phyloP scores from a whole-genome alignment of 2,329 filamentous ascomycete genomes.

The Microcyclospora tardicrescens region DNA sequence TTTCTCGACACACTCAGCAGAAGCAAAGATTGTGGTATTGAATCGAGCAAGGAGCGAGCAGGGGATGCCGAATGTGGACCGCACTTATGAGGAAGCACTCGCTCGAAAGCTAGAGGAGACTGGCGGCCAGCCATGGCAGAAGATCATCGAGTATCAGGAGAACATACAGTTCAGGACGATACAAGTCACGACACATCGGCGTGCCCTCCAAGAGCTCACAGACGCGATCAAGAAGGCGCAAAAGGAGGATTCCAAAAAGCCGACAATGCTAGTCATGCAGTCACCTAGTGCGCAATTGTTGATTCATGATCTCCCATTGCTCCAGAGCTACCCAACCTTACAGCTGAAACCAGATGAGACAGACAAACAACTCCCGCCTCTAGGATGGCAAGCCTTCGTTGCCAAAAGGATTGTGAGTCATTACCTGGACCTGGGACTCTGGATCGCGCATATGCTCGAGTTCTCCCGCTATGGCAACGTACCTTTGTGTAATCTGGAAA shows the following conservation, averaged over 20 bases:
- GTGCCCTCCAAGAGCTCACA: slow-evolving; percentile 75
- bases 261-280: slow-evolving; percentile 77
- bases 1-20: slow-evolving; percentile 68
- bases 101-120: slow-evolving; percentile 52
- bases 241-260: slow-evolving; percentile 60
- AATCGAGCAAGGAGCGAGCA: slow-evolving; percentile 70
- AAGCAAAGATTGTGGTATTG: slow-evolving; percentile 79
- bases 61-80: slow-evolving; percentile 79
- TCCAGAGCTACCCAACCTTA: slow-evolving; percentile 75
- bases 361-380: slow-evolving; percentile 75
- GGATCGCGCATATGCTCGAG: slow-evolving; percentile 78
- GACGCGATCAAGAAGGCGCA: slow-evolving; percentile 83
- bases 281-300: slow-evolving; percentile 73
- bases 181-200: slow-evolving; percentile 78
- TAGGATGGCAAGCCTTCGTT: slow-evolving; percentile 87
- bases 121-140: slow-evolving; percentile 59
- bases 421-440: slow-evolving; percentile 84
- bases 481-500: slow-evolving; percentile 87
- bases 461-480: slow-evolving; percentile 87
- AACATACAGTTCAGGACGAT: slow-evolving; percentile 72
- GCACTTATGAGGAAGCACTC: slow-evolving; percentile 70
- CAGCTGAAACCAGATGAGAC: slow-evolving; percentile 67
- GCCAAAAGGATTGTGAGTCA: slow-evolving; percentile 76
- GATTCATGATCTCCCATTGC: slow-evolving; percentile 68
- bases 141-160: slow-evolving; percentile 76